Base-by-base conservation (phyloP, 441 rosid genomes). In the Jatropha multifida region DNA sequence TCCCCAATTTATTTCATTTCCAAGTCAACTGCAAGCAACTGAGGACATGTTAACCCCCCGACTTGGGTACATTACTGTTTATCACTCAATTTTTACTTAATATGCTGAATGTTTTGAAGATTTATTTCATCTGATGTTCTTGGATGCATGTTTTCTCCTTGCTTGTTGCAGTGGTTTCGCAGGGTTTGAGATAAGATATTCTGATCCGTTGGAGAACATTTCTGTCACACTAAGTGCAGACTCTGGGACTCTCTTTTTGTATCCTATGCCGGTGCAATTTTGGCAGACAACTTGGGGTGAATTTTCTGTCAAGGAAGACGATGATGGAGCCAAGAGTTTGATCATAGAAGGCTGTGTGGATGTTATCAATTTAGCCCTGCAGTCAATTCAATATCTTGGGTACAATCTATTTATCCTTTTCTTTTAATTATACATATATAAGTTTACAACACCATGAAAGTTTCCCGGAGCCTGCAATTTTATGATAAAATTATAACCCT, bases 321-420 rank as follows among this genome's bases (percentile, higher is more conserved):
- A 78, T 15, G 78, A 81, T 58, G 83, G 82, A 75, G 80, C 78
- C 52, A 82, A 74, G 76, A 79, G 83, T 73, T 82, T 94, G 79
- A 81, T 84, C 66, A 75, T 93, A 68, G 84, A 90, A 79, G 99
- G 98, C 49, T 72, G 68, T 14, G 77, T 89, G 62, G 92, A 90
- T 77, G 90, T 69, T 18, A 85, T 94, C 71, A 94, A 90, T 84
- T 72, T 83, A 18, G 96, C 90, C 17, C 88, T 93, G 82, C 85
- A 82, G 60, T 88, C 94, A 5, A 74, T 94, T 76, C 96, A 86
- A 61, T 90, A 94, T 88, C 88, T 92, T 6, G 99, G 98, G 98
- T 94, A 91, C 76, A 48, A 65, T 37, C 49, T 67, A 12, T 58
- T 71, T 26, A 65, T 61, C 73, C 13, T 68, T 61, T 15, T 20